Conservation (phyloP, 2,329 filamentous ascomycete species). For the Penicillium sp. region DNA sequence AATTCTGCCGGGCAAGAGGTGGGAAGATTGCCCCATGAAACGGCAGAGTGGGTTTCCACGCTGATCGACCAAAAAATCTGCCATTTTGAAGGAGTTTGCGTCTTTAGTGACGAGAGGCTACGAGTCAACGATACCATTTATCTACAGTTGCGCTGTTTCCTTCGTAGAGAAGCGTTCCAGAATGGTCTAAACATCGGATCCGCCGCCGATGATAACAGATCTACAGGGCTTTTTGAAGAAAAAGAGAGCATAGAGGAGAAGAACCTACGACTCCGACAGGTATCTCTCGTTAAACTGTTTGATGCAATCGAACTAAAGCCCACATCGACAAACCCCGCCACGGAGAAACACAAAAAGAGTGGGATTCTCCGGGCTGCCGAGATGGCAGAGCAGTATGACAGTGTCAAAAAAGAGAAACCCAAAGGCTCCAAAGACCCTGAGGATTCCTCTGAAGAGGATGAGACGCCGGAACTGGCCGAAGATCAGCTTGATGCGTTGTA, state of each 20-base stretch:
- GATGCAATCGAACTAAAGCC: constrained; percentile 84
- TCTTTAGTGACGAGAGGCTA: constrained; percentile 81
- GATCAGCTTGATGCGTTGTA: constrained; percentile 93
- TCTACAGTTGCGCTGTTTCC: constrained; percentile 75
- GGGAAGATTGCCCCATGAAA: constrained; percentile 81
- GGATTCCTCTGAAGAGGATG: constrained; percentile 66
- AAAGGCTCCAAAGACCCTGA: constrained; percentile 36
- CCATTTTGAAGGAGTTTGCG: constrained; percentile 80
- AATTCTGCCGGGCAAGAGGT: constrained; percentile 77
- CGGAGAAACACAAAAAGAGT: constrained; percentile 77
- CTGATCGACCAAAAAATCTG: constrained; percentile 89
- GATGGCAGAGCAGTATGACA: constrained; percentile 71
- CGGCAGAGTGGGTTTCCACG: constrained; percentile 86
- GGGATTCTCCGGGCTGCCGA: constrained; percentile 85
- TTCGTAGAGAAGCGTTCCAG: constrained; percentile 74
- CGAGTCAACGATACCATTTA: constrained; percentile 94
- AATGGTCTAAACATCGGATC: constrained; percentile 52
- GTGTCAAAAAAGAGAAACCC: constrained; percentile 52
- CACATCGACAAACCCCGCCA: constrained; percentile 68
- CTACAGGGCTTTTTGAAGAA: constrained; percentile 74
- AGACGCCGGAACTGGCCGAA: constrained; percentile 88
- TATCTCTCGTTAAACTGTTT: constrained; percentile 83
- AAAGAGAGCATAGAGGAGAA: constrained; percentile 85
- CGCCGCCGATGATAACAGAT: constrained; percentile 64
- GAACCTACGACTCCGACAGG: constrained; percentile 76